A percentile compares a stretch with the other conserved stretches of the same genome.
Conservation (phyloP, 2,329 filamentous ascomycete species). For the Fusarium nodosum region DNA sequence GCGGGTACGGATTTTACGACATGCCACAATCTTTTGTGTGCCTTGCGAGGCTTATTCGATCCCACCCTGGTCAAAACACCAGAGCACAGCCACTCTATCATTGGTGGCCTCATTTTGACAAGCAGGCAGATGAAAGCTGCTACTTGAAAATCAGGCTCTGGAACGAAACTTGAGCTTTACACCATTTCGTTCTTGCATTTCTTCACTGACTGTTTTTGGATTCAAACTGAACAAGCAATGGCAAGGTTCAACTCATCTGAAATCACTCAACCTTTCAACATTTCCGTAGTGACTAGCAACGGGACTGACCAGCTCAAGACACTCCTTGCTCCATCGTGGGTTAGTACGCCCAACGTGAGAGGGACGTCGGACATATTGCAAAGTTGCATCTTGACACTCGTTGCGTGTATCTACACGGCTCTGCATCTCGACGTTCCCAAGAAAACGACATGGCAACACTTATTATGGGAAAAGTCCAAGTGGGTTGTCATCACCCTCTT, state of each 20-base stretch:
- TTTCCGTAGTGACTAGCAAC: background rate
- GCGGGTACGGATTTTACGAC: no score
- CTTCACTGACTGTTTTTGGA: accelerated
- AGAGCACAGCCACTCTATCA: no score
- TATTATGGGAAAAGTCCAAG: background rate
- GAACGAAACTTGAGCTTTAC: background rate
- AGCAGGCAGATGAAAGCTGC: background rate
- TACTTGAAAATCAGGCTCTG: background rate
- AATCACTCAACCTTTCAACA: background rate
- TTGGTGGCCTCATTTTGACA: background rate
- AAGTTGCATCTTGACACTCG: slow-evolving; percentile 14
- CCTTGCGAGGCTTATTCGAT: no score
- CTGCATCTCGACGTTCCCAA: slow-evolving; percentile 3
- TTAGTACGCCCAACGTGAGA: background rate
- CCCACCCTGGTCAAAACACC: no score
- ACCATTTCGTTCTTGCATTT: background rate
- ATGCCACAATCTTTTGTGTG: no score
- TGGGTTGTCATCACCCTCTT: background rate
- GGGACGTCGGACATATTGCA: slow-evolving; percentile 1
- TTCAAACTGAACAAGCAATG: background rate
- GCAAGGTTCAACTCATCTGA: background rate
- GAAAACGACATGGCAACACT: background rate
- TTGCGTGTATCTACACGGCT: slow-evolving; percentile 10
- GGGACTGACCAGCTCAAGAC: background rate
- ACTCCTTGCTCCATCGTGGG: background rate